Conservation (phyloP, 345 rosid genomes). For the Ricinus communis region DNA sequence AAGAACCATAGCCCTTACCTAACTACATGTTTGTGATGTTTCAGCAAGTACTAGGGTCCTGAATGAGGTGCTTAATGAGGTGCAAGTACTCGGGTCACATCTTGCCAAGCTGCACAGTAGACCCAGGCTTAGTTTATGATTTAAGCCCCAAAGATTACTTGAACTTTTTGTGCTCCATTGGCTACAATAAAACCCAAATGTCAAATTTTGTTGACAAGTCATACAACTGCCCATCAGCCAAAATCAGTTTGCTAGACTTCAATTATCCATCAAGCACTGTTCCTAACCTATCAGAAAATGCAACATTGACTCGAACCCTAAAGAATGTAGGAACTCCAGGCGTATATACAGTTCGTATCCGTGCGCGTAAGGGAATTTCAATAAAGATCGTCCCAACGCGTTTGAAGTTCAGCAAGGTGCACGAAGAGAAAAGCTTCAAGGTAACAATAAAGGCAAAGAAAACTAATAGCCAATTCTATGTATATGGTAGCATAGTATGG, state of each 20-base stretch:
- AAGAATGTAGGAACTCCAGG: slow-evolving; percentile 27
- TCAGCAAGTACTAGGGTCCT: slow-evolving; percentile 11
- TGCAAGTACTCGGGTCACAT: slow-evolving; percentile 22
- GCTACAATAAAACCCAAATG: slow-evolving; percentile 15
- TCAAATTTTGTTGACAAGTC: background rate
- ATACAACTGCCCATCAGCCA: slow-evolving; percentile 16
- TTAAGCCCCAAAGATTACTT: slow-evolving; percentile 16
- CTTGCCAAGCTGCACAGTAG: slow-evolving; percentile 10
- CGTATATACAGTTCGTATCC: slow-evolving; percentile 3
- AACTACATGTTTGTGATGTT: slow-evolving; percentile 3
- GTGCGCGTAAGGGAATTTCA: slow-evolving; percentile 13
- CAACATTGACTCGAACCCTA: slow-evolving; percentile 17
- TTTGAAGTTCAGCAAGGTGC: slow-evolving; percentile 1
- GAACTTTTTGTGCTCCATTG: slow-evolving; percentile 20
- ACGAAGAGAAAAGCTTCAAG: background rate
- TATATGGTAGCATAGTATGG: no score
- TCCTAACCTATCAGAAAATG: slow-evolving; percentile 3
- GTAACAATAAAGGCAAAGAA: no score
- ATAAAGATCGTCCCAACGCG: slow-evolving; percentile 4
- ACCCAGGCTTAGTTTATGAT: slow-evolving; percentile 30
- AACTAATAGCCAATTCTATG: no score
- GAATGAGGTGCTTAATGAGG: background rate
- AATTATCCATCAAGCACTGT: slow-evolving; percentile 26
- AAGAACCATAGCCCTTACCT: no score
- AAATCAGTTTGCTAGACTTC: slow-evolving; percentile 7